Evolutionary conservation across 2,329 filamentous ascomycete species (phyloP).

Genomic region (Aspergillus carbonarius): DNA sequence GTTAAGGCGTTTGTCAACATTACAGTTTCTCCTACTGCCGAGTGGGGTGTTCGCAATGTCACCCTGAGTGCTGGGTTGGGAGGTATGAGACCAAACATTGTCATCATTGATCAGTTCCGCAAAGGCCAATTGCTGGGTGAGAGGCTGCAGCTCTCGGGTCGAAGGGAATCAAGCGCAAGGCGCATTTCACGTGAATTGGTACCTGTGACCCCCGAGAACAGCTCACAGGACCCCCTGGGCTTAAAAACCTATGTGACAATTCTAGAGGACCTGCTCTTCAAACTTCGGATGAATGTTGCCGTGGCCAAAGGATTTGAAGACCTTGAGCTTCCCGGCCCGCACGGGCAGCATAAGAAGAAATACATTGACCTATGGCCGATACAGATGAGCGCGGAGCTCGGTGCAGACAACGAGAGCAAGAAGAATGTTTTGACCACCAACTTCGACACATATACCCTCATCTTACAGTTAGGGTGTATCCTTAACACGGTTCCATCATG

Average conservation of each 20-base stretch:
- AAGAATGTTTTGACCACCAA: slow-evolving; percentile 76
- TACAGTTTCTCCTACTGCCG: slow-evolving; percentile 75
- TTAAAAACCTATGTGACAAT: slow-evolving; percentile 77
- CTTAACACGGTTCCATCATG: slow-evolving; percentile 77
- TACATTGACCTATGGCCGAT: slow-evolving; percentile 91
- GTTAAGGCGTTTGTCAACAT: slow-evolving; percentile 91
- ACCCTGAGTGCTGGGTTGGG: slow-evolving; percentile 78
- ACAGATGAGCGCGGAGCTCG: slow-evolving; percentile 85
- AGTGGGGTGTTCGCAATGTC: slow-evolving; percentile 82
- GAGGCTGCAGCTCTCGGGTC: slow-evolving; percentile 51
- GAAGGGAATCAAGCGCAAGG: slow-evolving; percentile 22
- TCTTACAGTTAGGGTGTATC: slow-evolving; percentile 82
- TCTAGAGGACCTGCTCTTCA: slow-evolving; percentile 75
- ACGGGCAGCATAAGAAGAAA: slow-evolving; percentile 63
- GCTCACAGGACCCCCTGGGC: slow-evolving; percentile 67
- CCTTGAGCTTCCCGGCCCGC: slow-evolving; percentile 67
- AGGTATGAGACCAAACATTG: slow-evolving; percentile 87
- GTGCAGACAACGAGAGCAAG: slow-evolving; percentile 62
- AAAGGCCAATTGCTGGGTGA: slow-evolving; percentile 58
- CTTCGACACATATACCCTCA: slow-evolving; percentile 88
- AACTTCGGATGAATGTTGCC: slow-evolving; percentile 79
- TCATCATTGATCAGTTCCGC: slow-evolving; percentile 73
- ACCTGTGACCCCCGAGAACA: slow-evolving; percentile 58
- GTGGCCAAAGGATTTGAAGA: slow-evolving; percentile 78
- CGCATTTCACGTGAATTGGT: slow-evolving; percentile 15